phyloP scores from a whole-genome alignment of 2,329 filamentous ascomycete genomes.

The Clonostachys sp. region DNA sequence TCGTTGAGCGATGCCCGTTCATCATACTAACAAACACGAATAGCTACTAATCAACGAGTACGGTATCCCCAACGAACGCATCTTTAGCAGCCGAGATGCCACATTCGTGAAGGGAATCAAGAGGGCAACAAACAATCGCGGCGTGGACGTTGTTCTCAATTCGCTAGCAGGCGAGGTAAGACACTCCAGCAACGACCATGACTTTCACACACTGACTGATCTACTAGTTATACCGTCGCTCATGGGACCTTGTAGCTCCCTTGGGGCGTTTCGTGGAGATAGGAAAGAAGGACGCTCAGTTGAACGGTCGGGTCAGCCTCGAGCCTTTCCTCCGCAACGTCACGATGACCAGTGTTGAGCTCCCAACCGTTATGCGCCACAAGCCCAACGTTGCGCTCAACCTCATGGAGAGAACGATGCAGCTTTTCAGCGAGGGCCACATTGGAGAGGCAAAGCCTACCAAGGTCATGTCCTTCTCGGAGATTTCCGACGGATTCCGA shows the following conservation, averaged over 20 bases:
- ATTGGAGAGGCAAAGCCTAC: no score
- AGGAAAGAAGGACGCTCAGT: conserved; percentile 18
- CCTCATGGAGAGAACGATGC: no score
- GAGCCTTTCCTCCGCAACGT: no score
- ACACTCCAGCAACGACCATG: no score
- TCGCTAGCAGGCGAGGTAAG: conserved; percentile 17
- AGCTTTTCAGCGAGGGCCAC: no score
- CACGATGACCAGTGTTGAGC: no score
- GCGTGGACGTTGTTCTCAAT: conserved; percentile 28
- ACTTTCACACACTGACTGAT: no score
- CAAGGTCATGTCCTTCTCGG: no score
- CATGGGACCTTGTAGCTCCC: conserved; percentile 25
- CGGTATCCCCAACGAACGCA: conserved; percentile 16
- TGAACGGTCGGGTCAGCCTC: conserved; percentile 12
- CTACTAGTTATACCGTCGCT: conserved; percentile 10
- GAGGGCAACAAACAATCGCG: conserved; percentile 14
- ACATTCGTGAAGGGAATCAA: conserved; percentile 3
- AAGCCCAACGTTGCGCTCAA: no score
- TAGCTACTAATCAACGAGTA: conserved; percentile 10
- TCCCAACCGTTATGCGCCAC: no score
- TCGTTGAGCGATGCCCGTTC: conserved; percentile 2
- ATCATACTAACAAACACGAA: no score
- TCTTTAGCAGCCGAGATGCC: conserved; percentile 1
- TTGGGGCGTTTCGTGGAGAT: conserved; percentile 30
- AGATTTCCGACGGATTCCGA: no score